Base-by-base conservation (phyloP, 2,329 filamentous ascomycete genomes). In the Colletotrichum higginsianum region DNA sequence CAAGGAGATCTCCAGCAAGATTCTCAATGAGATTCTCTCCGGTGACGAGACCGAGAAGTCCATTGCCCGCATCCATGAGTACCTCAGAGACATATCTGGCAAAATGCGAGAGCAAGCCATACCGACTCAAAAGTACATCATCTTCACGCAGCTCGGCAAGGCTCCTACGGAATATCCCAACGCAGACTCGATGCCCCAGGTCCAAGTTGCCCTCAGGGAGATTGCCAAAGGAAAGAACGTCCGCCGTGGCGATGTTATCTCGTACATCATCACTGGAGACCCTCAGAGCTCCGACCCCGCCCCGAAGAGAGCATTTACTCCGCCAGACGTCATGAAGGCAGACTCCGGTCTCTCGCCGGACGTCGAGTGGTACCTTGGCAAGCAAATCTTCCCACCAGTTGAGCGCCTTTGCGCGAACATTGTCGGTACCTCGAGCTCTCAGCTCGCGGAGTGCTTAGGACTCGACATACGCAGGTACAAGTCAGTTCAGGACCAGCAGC, bases 361-460 rank as follows among this genome's bases (percentile, higher is more conserved):
- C 78, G 89, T 98, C n/a, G 96, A 99, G 79, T 98, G 95, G 89
- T 99, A 99, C 81, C 90, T 99, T 49, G 93, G 94, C 85, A 99
- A 99, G 86, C 96, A 99, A 82, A 98, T 99, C 71, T 94, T 99
- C 83, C 96, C 96, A 13, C 96, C 96, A 0, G 96, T 99, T 35
- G 96, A 99, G 84, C 94, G 96, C 87, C 91, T 99, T 26, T 99
- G 96, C 80, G 96, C 96, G 73, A 98, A 97, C 72, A 98, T 99
- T 77, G 90, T 90, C 16, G 96, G 96, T 71, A 99, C 96, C 2
- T 97, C 98, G 74, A 93, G 96, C 9, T 90, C 94, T 2, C 92
- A 95, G 75, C 88, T 99, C 12, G 96, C 96, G 2, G 95, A 98
- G 80, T 97, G 96, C 80, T 90, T 99, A 16, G 96, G 96, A 2